Base-by-base conservation (phyloP, 1,284 basidiomycete genomes). In the Ceratobasidium sp. region DNA sequence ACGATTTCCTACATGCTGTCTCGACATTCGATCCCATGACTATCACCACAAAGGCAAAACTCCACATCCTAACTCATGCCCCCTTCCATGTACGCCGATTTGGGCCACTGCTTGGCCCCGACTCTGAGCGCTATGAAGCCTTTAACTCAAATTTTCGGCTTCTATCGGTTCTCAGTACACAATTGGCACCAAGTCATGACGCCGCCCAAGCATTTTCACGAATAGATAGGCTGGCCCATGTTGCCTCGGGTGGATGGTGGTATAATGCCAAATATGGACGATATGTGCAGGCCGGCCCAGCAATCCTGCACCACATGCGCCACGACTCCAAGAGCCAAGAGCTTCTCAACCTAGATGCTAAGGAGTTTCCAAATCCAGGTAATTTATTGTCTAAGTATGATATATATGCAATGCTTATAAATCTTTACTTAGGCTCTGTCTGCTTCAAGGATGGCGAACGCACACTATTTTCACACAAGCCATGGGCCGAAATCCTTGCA, bases 131-230 rank as follows among this genome's bases (percentile, higher is more conserved):
- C 9, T 81, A 68, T 44, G 77, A 81, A 55, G 70, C 67, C 3
- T 80, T 73, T 53, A 80, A 81, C 51, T 44, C 64, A 26, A 69
- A 77, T 18, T 81, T 81, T 49, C 77, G 79, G 3, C 23, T 55
- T 46, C 49, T 28, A 23, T 81, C 80, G 1, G 49, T 81, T 12
- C 75, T 77, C 61, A 80, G 81, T 66, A 81, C 81, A 44, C 77
- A 63, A n/a, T 60, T 71, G 12, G 79, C 79, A 28, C 80, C 80
- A 49, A 81, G 80, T 55, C 80, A 55, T 15, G 79, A 81, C 51
- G 80, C 77, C 56, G 79, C 71, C 10, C 20, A 33, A 10, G 67
- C 61, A 1, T 77, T 80, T 56, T 58, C 80, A 15, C 61, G 55
- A 28, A 56, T 77, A 2, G 79, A 78, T 39, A 46, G 68, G 39